Evolutionary conservation across 495 filamentous ascomycete genomes (phyloP), one percentile per base, ranked within the genome.

Genomic region (Halenospora varia): DNA sequence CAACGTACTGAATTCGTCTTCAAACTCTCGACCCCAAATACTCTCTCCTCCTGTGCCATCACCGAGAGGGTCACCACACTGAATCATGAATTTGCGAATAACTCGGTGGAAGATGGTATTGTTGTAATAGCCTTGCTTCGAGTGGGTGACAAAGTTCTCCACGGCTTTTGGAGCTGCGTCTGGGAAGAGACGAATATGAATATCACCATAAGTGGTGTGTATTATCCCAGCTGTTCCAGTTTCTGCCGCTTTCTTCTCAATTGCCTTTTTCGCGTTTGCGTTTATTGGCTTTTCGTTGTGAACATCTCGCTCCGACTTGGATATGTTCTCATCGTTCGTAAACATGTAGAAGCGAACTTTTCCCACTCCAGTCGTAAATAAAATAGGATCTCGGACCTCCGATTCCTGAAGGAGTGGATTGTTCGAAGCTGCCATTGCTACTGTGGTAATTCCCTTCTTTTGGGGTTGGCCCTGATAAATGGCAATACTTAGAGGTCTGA

Each of bases 321-420:
- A 87, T 56, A 95, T 81, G 3, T 91, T 82, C 17, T 85, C 82
- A 18, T 95, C 89, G 71, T 96, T 96, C 53, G 89, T 96, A 73
- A 96, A 99, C 80, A 97, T 89, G 78, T 97, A 99, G 77, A 99
- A 99, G 50, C 94, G 88, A 26, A 89, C 82, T 70, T 97, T 99
- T 60, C 85, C 88, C 22, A 86, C 84, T 1, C 88, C 92, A 0
- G 93, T 97, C 35, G 80, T 78, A 42, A 95, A 75, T 18, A 99
- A 78, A 70, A 97, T 90, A 0, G 94, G 90, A 70, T 99, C 94
- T 59, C 94, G 83, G 35, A 84, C 82, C 72, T 97, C 91, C 17
- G 94, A 90, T 73, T 97, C 94, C 64, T 91, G 88, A 15, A 99
- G 81, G 10, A 99, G 83, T 0, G 94, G 94, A 67, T 99, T 99